A percentile compares a stretch with the other conserved stretches of the same genome.
These are phyloP conservation scores for Penicillium tannophilum DNA, from an alignment of 495 filamentous ascomycete genomes.

Conservation along the genomic window DNA sequence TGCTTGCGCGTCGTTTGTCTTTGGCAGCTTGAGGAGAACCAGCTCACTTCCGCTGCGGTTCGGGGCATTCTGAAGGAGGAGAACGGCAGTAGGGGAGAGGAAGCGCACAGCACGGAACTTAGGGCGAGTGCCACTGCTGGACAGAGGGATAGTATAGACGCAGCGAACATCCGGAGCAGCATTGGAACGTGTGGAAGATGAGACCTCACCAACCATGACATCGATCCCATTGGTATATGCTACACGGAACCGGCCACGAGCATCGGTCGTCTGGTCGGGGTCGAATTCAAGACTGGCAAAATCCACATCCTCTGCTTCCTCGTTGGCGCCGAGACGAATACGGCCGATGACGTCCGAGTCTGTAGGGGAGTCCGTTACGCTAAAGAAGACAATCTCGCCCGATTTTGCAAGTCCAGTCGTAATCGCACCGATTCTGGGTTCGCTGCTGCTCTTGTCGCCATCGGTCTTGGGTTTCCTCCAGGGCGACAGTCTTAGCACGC, in stretches of 20 bases:
- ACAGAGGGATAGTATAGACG: slow-evolving; percentile 63
- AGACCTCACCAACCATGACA: slow-evolving; percentile 55
- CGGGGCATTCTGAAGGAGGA: slow-evolving; percentile 55
- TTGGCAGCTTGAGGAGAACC: slow-evolving; percentile 58
- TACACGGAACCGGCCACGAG: slow-evolving; percentile 60
- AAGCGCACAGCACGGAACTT: slow-evolving; percentile 74
- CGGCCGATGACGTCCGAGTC: slow-evolving; percentile 65
- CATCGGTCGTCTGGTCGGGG: slow-evolving; percentile 21
- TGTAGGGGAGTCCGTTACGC: slow-evolving; percentile 56
- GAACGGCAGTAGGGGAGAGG: slow-evolving; percentile 57
- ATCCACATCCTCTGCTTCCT: slow-evolving; percentile 84
- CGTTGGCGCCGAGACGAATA: slow-evolving; percentile 59
- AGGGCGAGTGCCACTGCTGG: slow-evolving; percentile 47
- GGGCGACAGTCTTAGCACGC: slow-evolving; percentile 72
- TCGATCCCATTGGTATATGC: slow-evolving; percentile 82
- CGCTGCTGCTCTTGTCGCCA: slow-evolving; percentile 19
- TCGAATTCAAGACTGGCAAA: slow-evolving; percentile 56
- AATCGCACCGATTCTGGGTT: slow-evolving; percentile 66
- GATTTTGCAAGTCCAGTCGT: slow-evolving; percentile 72
- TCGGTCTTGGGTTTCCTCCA: slow-evolving; percentile 43
- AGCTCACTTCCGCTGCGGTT: slow-evolving; percentile 68
- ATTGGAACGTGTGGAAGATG: slow-evolving; percentile 41
- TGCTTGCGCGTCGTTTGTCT: slow-evolving; percentile 25
- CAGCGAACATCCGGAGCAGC: slow-evolving; percentile 56
- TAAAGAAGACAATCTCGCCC: slow-evolving; percentile 79